Evolutionary conservation across 495 filamentous ascomycete species (phyloP), one percentile per base, ranked within the genome.

Genomic region (Beverwykella pulmonaria): DNA sequence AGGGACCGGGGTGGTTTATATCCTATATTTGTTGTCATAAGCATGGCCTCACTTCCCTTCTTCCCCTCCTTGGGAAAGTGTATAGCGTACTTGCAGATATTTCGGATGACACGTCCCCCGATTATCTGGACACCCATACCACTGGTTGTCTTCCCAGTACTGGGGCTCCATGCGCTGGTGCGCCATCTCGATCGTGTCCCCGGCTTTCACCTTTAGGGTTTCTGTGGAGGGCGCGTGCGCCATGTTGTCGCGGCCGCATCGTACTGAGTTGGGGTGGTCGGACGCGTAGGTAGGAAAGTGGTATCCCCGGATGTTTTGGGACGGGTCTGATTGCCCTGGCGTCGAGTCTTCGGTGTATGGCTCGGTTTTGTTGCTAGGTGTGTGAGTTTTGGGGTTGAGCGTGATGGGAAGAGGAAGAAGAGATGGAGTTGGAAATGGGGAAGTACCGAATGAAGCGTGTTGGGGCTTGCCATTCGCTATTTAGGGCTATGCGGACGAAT

Each of bases 221-320:
- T 66, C 63, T 7, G 63, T 66, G 27, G 20, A 15, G 48, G 6
- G n/a, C 20, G 63, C 63, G 41, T 66, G 63, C 6, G n/a, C 46
- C 63, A 66, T 66, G 63, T 66, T 66, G 20, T 48, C 63, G 29
- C 63, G 63, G 15, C 63, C 63, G 55, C 63, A 66, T 20, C 63
- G 54, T n/a, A 66, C 55, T 4, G 63, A 66, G 22, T 59, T 55
- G 10, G 63, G 63, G 10, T 26, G 25, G 48, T 66, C 55, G 32
- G 52, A 34, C 27, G n/a, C 20, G 17, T 66, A 59, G 14, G 63
- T 66, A 1, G 63, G 63, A 10, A 23, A 66, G 55, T 66, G 59
- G 46, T 53, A 66, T 1, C 6, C 25, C 26, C 55, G 63, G 44
- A 34, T 34, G 41, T 59, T 36, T 26, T 59, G 34, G 54, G 34